Evolutionary conservation across 768 basidiomycete genomes (phyloP).

Genomic region (Phallus indusiatus): DNA sequence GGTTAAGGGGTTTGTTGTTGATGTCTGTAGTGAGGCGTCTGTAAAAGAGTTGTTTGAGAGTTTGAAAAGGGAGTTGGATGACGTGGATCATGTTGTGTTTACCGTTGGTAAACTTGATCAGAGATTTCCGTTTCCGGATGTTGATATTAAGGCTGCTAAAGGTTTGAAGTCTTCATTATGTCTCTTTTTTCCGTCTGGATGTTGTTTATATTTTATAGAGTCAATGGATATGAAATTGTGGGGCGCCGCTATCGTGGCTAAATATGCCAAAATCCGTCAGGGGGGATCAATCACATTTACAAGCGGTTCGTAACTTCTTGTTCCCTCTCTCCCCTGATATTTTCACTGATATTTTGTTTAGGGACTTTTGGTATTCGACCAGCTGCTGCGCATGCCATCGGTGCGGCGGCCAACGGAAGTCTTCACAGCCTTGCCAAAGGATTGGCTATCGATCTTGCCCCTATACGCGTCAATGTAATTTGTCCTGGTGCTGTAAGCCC

Average conservation of each 20-base stretch:
- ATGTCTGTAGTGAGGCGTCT: not conserved
- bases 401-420: not conserved
- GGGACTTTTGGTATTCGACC: too few species aligned
- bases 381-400: too few species aligned
- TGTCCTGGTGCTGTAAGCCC: not conserved
- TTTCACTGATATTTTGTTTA: too few species aligned
- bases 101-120: not conserved
- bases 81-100: not conserved
- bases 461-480: not conserved
- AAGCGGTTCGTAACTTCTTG: not conserved
- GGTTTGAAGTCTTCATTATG: too few species aligned
- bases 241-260: not conserved
- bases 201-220: not conserved
- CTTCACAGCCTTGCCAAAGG: not conserved
- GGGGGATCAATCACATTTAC: not conserved
- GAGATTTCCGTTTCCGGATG: too few species aligned
- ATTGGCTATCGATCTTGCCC: conserved; percentile 1
- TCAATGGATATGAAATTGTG: not conserved
- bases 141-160: too few species aligned
- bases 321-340: too few species aligned
- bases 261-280: not conserved
- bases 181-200: too few species aligned
- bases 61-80: not conserved
- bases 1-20: too few species aligned
- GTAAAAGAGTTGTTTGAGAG: too few species aligned